Conservation (phyloP, 1,284 basidiomycete genomes). For the Cryptococcus sp. region DNA sequence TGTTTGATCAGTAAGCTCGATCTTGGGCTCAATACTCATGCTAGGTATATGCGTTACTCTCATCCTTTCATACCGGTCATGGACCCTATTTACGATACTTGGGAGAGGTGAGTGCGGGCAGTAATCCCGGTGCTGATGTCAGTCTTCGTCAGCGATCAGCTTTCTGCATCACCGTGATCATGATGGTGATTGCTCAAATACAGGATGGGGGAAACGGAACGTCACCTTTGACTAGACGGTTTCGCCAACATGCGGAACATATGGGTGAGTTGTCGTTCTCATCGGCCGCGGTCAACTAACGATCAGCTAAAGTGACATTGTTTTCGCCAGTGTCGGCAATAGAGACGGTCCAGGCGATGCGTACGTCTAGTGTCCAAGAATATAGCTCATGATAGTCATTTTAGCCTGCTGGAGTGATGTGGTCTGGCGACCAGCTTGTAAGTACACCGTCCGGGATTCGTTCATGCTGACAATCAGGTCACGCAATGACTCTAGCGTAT, state of each 20-base stretch:
- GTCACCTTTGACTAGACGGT: background rate
- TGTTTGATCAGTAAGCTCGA: conserved; percentile 64
- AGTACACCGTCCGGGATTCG: background rate
- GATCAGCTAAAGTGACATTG: conserved; percentile 60
- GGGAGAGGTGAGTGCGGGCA: conserved; percentile 50
- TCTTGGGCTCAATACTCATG: no score
- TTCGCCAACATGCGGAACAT: conserved; percentile 69
- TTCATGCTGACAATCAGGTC: conserved; percentile 46
- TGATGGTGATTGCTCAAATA: conserved; percentile 77
- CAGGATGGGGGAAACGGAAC: conserved; percentile 62
- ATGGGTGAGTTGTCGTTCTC: conserved; percentile 51
- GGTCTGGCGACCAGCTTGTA: conserved; percentile 34
- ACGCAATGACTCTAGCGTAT: conserved; percentile 75
- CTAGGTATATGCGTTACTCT: conserved; percentile 62
- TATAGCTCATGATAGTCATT: conserved; percentile 19
- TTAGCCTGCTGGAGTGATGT: conserved; percentile 42
- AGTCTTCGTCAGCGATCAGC: conserved; percentile 30
- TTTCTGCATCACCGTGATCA: conserved; percentile 60
- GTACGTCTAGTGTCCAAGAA: conserved; percentile 10
- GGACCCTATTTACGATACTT: conserved; percentile 69
- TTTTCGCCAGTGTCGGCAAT: conserved; percentile 74
- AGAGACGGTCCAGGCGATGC: conserved; percentile 82
- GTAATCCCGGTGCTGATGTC: conserved; percentile 27
- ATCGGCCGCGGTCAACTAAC: no score
- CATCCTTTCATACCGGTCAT: conserved; percentile 82